These are phyloP conservation scores for Ensete ventricosum DNA, from an alignment of 176 grass and related monocot genomes.

Conservation along the genomic window DNA sequence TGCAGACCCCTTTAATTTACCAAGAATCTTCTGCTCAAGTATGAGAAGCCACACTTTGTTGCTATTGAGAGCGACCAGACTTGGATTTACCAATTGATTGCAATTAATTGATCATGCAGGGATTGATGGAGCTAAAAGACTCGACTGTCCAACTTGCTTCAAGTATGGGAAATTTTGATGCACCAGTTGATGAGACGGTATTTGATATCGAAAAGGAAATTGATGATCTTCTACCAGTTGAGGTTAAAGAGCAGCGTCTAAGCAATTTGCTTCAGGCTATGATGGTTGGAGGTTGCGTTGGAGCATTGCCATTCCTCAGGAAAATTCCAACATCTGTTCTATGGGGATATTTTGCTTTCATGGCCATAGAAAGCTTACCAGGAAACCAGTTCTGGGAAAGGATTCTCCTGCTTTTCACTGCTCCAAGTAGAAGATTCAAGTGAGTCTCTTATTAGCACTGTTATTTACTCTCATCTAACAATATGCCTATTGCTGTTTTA, in stretches of 20 bases:
- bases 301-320: slow-evolving; percentile 86
- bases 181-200: slow-evolving; percentile 71
- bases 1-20: slow-evolving; percentile 87
- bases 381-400: slow-evolving; percentile 99
- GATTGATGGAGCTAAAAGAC: slow-evolving; percentile 82
- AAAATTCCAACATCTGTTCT: slow-evolving; percentile 92
- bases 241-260: slow-evolving; percentile 88
- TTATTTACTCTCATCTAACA: background rate
- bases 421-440: slow-evolving; percentile 97
- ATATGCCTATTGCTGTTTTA: background rate
- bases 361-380: slow-evolving; percentile 95
- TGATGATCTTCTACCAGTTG: slow-evolving; percentile 83
- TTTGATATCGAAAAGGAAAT: slow-evolving; percentile 98
- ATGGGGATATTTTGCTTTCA: slow-evolving; percentile 99
- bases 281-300: slow-evolving; percentile 73
- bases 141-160: slow-evolving; percentile 77
- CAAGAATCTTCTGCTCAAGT: slow-evolving; percentile 44
- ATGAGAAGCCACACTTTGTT: background rate
- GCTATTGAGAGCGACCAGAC: background rate
- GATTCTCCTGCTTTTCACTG: slow-evolving; percentile 89
- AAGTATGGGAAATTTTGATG: slow-evolving; percentile 82
- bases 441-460: slow-evolving; percentile 13
- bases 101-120: slow-evolving; percentile 23
- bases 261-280: slow-evolving; percentile 78
- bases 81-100: background rate